Evolutionary conservation across 2,329 filamentous ascomycete genomes (phyloP).

Genomic region (Trichoderma arundinaceum): DNA sequence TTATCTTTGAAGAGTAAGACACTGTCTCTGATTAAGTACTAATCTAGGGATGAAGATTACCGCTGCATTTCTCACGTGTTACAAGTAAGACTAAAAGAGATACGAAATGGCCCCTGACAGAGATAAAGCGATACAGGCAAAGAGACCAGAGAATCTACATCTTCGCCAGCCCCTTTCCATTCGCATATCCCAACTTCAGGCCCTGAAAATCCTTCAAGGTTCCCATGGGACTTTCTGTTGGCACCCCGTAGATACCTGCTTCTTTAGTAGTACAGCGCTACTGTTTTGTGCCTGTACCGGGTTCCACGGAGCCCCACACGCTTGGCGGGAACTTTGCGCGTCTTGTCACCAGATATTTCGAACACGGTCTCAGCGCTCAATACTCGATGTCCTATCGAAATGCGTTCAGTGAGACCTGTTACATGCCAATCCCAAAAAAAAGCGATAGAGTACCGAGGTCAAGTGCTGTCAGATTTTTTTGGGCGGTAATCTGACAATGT

Average conservation of each 20-base stretch:
- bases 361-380: not conserved
- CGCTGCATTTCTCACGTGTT: not conserved
- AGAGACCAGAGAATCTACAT: not conserved
- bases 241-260: no score
- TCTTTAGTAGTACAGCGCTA: conserved; percentile 14
- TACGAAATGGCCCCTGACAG: not conserved
- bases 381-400: not conserved
- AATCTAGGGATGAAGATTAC: no score
- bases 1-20: not conserved
- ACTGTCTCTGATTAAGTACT: not conserved
- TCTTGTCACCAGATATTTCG: not conserved
- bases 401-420: not conserved
- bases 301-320: conserved; percentile 28
- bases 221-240: not conserved
- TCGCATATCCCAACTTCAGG: not conserved
- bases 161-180: conserved; percentile 6
- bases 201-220: not conserved
- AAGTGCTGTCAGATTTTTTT: not conserved
- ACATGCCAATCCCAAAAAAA: not conserved
- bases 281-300: not conserved
- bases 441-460: not conserved
- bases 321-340: conserved; percentile 16
- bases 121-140: not conserved
- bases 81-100: not conserved
- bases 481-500: not conserved